Percentiles rank a stretch among this genome's conserved stretches.
phyloP scores from a whole-genome alignment of 31 red algal species.

The Asparagopsis taxiformis region DNA sequence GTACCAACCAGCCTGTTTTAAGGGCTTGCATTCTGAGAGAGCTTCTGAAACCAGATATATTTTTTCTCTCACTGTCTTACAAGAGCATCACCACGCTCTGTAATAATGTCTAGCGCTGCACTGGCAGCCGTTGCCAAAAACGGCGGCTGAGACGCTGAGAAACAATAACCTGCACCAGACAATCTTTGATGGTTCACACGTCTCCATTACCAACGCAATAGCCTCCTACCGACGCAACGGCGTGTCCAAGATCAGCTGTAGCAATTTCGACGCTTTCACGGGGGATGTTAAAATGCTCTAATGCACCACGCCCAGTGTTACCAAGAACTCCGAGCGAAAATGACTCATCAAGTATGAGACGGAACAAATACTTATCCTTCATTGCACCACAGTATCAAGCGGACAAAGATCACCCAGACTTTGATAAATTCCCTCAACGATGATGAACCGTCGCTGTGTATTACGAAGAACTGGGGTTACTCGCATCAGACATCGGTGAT shows the following conservation, averaged over 20 bases:
- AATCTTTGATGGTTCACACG: conserved; percentile 94
- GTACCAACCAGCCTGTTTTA: conserved; percentile 45
- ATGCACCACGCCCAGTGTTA: conserved; percentile 62
- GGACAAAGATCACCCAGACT: conserved; percentile 67
- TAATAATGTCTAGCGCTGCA: conserved; percentile 46
- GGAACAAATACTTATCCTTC: conserved; percentile 69
- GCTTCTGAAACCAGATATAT: conserved; percentile 27
- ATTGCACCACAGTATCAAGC: conserved; percentile 66
- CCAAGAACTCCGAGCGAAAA: conserved; percentile 86
- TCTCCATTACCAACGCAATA: conserved; percentile 76
- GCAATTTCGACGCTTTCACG: conserved; percentile 75
- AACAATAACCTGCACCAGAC: conserved; percentile 97
- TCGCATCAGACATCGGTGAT: conserved; percentile 20
- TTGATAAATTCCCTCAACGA: conserved; percentile 79
- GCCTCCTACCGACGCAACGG: conserved; percentile 89
- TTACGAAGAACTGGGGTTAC: conserved; percentile 6
- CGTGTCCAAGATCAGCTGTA: conserved; percentile 80
- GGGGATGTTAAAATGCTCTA: conserved; percentile 64
- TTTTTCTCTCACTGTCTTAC: conserved; percentile 37
- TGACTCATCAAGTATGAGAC: conserved; percentile 87
- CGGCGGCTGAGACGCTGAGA: conserved; percentile 95
- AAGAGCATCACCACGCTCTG: conserved; percentile 45
- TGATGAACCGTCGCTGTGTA: conserved; percentile 80
- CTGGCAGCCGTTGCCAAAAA: conserved; percentile 87
- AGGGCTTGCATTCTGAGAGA: conserved; percentile 9